Evolutionary conservation across 257 asterid species (phyloP).

Genomic region (Fraxinus americana): DNA sequence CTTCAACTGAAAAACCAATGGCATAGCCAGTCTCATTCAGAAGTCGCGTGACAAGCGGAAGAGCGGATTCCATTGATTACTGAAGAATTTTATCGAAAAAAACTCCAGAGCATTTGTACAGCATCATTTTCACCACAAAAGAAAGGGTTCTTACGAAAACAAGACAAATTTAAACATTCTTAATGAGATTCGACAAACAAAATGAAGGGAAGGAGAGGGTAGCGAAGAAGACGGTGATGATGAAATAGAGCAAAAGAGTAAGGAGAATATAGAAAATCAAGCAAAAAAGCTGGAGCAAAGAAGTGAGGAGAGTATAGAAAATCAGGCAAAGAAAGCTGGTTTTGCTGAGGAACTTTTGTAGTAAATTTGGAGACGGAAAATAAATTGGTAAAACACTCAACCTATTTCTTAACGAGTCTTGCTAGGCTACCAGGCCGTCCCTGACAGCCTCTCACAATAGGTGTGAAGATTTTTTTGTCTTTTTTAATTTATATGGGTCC

Average conservation of each 20-base stretch:
- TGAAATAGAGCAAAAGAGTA: neutral
- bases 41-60: neutral
- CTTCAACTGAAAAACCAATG: neutral
- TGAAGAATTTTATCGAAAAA: neutral
- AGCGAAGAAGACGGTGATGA: neutral
- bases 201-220: neutral
- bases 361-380: too few relatives aligned
- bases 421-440: too few relatives aligned
- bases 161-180: neutral
- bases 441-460: too few relatives aligned
- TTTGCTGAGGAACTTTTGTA: too few relatives aligned
- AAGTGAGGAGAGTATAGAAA: too few relatives aligned
- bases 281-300: too few relatives aligned
- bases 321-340: too few relatives aligned
- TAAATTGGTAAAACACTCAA: too few relatives aligned
- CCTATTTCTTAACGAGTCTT: too few relatives aligned
- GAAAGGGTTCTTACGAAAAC: neutral
- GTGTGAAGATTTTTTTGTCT: too few relatives aligned
- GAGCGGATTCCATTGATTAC: neutral
- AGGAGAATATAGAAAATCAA: too few relatives aligned
- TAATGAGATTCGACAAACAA: neutral
- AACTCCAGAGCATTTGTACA: neutral
- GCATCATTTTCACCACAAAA: neutral
- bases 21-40: neutral
- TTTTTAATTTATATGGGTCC: too few relatives aligned